Conservation (phyloP, 768 basidiomycete species). For the Xerocomellus intermedius region DNA sequence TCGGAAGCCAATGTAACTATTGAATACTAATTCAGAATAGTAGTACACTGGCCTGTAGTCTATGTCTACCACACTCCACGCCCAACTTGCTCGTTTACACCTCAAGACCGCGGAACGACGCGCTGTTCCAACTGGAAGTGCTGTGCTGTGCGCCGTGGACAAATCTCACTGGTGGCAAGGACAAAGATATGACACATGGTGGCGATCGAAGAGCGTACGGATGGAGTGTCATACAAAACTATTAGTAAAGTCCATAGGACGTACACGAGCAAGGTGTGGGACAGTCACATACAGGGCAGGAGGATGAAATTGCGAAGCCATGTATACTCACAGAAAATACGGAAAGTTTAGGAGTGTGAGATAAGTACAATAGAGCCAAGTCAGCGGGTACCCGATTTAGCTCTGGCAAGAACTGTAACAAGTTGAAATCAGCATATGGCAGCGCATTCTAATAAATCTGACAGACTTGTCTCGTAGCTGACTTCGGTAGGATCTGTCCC, state of each 20-base stretch:
- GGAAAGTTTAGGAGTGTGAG: neutral
- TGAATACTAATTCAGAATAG: too few species aligned
- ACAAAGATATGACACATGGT: neutral
- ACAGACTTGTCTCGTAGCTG: conserved; percentile 64
- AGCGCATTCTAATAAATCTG: neutral
- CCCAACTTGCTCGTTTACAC: neutral
- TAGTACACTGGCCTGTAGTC: neutral
- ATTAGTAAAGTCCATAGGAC: conserved; percentile 4
- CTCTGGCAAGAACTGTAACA: conserved; percentile 20
- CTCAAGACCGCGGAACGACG: neutral
- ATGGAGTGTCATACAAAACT: conserved; percentile 4
- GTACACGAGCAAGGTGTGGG: neutral
- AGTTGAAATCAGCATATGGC: conserved; percentile 4
- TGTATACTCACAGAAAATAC: conserved; percentile 17
- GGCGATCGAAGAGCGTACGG: neutral
- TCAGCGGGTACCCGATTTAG: conserved; percentile 12
- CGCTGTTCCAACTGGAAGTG: too few species aligned
- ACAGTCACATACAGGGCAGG: neutral
- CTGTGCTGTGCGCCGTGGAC: neutral
- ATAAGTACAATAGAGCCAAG: conserved; percentile 7
- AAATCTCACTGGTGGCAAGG: neutral
- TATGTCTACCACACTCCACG: neutral
- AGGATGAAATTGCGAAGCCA: conserved; percentile 1
- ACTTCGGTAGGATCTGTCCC: conserved; percentile 78
- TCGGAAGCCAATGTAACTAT: conserved; percentile 21